Evolutionary conservation across 2,329 filamentous ascomycete species (phyloP).

Genomic region (Pseudocercospora pini-densiflorae): DNA sequence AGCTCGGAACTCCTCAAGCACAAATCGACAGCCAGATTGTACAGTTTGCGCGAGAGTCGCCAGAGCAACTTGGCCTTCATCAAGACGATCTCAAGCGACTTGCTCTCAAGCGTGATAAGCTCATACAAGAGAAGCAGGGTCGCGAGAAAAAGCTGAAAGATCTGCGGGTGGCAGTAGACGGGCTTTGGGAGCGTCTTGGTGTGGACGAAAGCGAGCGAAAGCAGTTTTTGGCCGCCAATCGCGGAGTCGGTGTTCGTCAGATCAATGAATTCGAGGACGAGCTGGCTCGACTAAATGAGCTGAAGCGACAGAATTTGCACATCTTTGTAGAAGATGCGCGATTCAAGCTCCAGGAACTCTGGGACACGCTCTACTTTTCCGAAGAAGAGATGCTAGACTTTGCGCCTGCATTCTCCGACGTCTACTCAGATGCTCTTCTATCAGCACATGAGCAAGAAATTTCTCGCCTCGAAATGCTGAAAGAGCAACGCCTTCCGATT

Average conservation of each 20-base stretch:
- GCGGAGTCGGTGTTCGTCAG: conserved; percentile 85
- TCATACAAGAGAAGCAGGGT: conserved; percentile 84
- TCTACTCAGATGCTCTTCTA: conserved; percentile 92
- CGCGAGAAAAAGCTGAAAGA: conserved; percentile 80
- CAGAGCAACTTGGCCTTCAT: conserved; percentile 92
- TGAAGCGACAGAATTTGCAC: conserved; percentile 94
- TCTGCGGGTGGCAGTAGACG: conserved; percentile 76
- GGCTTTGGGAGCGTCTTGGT: conserved; percentile 85
- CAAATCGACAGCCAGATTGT: conserved; percentile 89
- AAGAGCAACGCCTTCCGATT: conserved; percentile 84
- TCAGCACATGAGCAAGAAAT: conserved; percentile 96
- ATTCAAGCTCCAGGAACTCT: conserved; percentile 88
- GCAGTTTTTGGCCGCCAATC: conserved; percentile 82
- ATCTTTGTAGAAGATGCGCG: conserved; percentile 95
- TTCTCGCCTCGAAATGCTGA: conserved; percentile 75
- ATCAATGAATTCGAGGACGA: conserved; percentile 98
- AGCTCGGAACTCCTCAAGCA: conserved; percentile 90
- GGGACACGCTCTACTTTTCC: conserved; percentile 91
- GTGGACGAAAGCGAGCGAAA: conserved; percentile 83
- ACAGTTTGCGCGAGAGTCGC: conserved; percentile 84
- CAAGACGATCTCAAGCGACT: conserved; percentile 80
- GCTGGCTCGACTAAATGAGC: conserved; percentile 79
- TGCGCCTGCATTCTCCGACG: conserved; percentile 86
- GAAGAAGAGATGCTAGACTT: conserved; percentile 99
- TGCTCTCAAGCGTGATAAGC: conserved; percentile 74